A percentile compares a stretch with the other conserved stretches of the same genome.
Conservation (phyloP, 768 basidiomycete genomes). For the Lactarius evosmus region DNA sequence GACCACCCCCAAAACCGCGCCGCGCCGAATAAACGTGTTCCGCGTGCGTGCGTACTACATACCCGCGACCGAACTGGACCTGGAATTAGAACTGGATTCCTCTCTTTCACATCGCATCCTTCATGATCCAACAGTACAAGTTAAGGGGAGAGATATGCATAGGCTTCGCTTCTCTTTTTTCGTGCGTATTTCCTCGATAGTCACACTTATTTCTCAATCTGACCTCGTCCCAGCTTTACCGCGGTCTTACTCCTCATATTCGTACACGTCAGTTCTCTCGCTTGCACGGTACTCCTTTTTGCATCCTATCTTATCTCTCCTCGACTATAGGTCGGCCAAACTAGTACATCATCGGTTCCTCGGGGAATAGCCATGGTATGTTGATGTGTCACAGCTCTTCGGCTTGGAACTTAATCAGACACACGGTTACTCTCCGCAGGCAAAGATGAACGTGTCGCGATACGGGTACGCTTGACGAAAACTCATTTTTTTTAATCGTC, state of each 20-base stretch:
- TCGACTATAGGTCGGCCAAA: conserved; percentile 68
- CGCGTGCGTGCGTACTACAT: conserved; percentile 31
- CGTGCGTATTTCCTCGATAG: conserved; percentile 46
- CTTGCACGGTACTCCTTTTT: conserved; percentile 19
- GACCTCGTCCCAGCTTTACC: conserved; percentile 41
- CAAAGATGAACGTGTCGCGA: conserved; percentile 62
- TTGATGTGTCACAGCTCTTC: conserved; percentile 16
- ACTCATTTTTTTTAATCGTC: conserved; percentile 8
- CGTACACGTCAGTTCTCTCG: conserved; percentile 58
- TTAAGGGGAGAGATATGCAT: conserved; percentile 81
- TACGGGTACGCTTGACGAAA: conserved; percentile 54
- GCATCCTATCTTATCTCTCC: conserved; percentile 30
- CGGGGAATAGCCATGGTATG: conserved; percentile 70
- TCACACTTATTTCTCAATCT: conserved; percentile 28
- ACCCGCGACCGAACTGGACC: not conserved
- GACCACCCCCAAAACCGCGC: not conserved
- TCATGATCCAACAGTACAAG: conserved; percentile 16
- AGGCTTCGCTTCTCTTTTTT: conserved; percentile 64
- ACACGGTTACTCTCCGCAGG: conserved; percentile 39
- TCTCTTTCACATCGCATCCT: conserved; percentile 6
- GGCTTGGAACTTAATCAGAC: conserved; percentile 26
- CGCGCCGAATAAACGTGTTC: conserved; percentile 43
- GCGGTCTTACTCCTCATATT: conserved; percentile 67
- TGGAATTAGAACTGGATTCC: not conserved
- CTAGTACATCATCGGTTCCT: conserved; percentile 70